Evolutionary conservation across 1,284 basidiomycete genomes (phyloP), one percentile per base, ranked within the genome.

Genomic region (Apiotrichum akiyoshidainum): DNA sequence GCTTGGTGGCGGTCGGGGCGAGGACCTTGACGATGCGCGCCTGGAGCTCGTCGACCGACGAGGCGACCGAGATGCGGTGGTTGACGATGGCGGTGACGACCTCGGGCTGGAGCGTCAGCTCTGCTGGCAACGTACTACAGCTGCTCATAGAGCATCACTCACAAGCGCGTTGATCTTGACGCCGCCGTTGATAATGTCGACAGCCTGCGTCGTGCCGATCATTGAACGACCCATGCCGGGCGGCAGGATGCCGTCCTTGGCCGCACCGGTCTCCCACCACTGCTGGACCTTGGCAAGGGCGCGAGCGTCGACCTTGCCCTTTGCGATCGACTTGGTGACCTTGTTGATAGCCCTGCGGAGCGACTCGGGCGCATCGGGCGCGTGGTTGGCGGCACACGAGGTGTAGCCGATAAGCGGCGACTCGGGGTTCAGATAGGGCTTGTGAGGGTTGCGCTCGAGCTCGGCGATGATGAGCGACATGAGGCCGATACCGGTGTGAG

Each of bases 401-500:
- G 65, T 35, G 46, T 61, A 51, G 17, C 52, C 57, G 47, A 71
- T 62, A 5, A 73, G 53, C 9, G 71, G 71, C 11, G 65, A 68
- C 34, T 65, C 62, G 26, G 65, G 51, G 55, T 61, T 64, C 26
- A 76, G 65, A 46, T 62, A 50, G 1, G 71, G 66, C 33, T 53
- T 48, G 65, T 73, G 68, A 31, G 74, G 74, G 64, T 76, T 54
- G 13, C 59, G 49, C 60, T 78, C 76, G 39, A 78, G 61, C 22
- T 65, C 71, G 26, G 69, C 68, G 55, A 78, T 68, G 41, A 74
- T 60, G 11, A 70, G 65, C 16, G 76, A 67, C 42, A 74, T 64
- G 56, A 70, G 63, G 11, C 76, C 77, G 55, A 78, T 78, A 16
- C 73, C 73, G 7, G 76, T 76, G 63, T 78, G 75, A 21, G 14